A percentile compares a stretch with the other conserved stretches of the same genome.
Evolutionary conservation across 306 rosid genomes (phyloP).

Genomic region (Crataegus laevigata): DNA sequence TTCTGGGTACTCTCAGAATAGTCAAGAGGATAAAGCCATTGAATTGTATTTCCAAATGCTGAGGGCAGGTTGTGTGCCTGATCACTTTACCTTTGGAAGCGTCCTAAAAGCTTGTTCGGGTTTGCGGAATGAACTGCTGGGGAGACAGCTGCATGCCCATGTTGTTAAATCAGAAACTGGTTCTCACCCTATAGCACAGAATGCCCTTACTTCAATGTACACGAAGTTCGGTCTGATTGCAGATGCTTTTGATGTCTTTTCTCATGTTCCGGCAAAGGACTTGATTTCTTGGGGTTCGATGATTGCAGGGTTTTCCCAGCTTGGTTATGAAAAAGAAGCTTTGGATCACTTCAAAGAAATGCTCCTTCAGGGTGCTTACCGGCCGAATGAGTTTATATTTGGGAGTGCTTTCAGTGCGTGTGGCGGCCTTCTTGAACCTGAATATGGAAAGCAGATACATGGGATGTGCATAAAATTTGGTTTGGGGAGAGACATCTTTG

Average conservation of each 20-base stretch:
- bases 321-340: conserved; percentile 58
- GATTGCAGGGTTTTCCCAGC: conserved; percentile 64
- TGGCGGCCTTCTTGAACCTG: conserved; percentile 44
- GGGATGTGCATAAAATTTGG: conserved; percentile 57
- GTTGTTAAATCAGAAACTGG: conserved; percentile 51
- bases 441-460: conserved; percentile 66
- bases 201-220: conserved; percentile 77
- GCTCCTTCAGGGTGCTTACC: conserved; percentile 41
- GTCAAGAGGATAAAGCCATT: conserved; percentile 46
- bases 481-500: conserved; percentile 46
- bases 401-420: conserved; percentile 73
- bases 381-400: conserved; percentile 62
- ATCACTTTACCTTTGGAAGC: conserved; percentile 70
- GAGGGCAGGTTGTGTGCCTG: conserved; percentile 43
- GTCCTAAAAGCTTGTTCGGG: conserved; percentile 55
- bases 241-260: conserved; percentile 48
- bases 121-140: conserved; percentile 36
- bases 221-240: conserved; percentile 42
- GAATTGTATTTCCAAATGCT: conserved; percentile 51
- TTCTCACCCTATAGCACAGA: conserved; percentile 42
- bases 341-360: conserved; percentile 52
- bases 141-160: conserved; percentile 59
- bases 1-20: conserved; percentile 53
- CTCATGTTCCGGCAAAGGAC: conserved; percentile 44
- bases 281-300: conserved; percentile 76